Conservation (phyloP, 495 filamentous ascomycete genomes). For the Rhypophila decipiens region DNA sequence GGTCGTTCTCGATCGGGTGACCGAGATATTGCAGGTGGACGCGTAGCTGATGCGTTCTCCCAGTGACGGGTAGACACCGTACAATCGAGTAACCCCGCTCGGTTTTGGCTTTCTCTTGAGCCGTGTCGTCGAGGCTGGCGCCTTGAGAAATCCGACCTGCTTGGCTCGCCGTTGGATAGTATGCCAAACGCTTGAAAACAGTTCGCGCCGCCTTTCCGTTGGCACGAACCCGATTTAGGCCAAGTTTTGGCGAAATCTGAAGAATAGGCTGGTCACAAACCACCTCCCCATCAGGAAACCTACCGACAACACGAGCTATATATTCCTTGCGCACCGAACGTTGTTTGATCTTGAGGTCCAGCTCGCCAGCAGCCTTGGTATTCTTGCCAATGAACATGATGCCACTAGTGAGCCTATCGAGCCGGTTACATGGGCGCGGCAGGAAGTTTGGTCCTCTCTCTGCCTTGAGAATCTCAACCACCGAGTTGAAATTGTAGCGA, state of each 20-base stretch:
- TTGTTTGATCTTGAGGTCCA: conserved; percentile 62
- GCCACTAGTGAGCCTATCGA: conserved; percentile 90
- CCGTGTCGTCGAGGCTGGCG: neutral
- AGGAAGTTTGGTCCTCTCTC: conserved; percentile 64
- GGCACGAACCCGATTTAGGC: conserved; percentile 85
- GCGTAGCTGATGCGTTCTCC: conserved; percentile 88
- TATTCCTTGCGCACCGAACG: conserved; percentile 91
- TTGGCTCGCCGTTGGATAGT: conserved; percentile 56
- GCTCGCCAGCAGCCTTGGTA: conserved; percentile 66
- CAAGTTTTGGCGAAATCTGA: conserved; percentile 88
- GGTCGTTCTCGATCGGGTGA: conserved; percentile 92
- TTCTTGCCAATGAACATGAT: conserved; percentile 96
- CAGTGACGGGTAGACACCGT: conserved; percentile 86
- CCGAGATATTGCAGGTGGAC: conserved; percentile 94
- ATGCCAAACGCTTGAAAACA: conserved; percentile 82
- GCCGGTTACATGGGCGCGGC: conserved; percentile 79
- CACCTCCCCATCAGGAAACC: conserved; percentile 77
- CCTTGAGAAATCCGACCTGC: no score
- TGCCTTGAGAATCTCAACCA: conserved; percentile 86
- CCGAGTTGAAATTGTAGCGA: conserved; percentile 88
- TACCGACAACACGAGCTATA: conserved; percentile 80
- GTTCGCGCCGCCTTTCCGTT: conserved; percentile 86
- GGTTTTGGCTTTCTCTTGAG: conserved; percentile 21
- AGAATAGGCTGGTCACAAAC: conserved; percentile 92
- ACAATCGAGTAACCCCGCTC: conserved; percentile 85